Evolutionary conservation across 176 grass and related monocot genomes (phyloP).

Genomic region (Pontederia crassipes): DNA sequence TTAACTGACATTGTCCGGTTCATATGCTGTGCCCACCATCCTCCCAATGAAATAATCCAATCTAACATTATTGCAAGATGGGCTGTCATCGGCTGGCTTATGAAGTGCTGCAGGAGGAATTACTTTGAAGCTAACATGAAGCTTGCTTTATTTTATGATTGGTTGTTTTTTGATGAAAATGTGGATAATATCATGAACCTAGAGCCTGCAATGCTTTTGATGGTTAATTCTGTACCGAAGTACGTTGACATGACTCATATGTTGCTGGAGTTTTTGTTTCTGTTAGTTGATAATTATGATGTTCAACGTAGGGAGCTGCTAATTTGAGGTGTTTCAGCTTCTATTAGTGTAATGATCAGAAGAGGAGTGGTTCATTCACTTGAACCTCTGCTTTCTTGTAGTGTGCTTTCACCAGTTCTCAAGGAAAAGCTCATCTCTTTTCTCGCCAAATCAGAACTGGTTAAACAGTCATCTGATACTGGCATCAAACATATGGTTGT

Average conservation of each 20-base stretch:
- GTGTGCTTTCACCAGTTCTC: slow-evolving; percentile 43
- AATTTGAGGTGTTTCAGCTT: slow-evolving; percentile 29
- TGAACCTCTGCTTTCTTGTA: slow-evolving; percentile 41
- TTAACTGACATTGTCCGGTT: slow-evolving; percentile 67
- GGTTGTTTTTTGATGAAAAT: slow-evolving; percentile 57
- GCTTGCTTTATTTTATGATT: slow-evolving; percentile 70
- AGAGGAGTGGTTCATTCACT: slow-evolving; percentile 51
- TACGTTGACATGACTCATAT: slow-evolving; percentile 62
- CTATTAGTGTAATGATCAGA: slow-evolving; percentile 38
- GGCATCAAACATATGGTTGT: too few species aligned
- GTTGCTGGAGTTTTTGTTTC: slow-evolving; percentile 78
- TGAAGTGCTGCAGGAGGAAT: slow-evolving; percentile 44
- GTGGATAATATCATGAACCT: slow-evolving; percentile 60
- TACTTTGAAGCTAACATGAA: slow-evolving; percentile 65
- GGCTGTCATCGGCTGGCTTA: slow-evolving; percentile 68
- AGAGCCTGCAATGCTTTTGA: slow-evolving; percentile 84
- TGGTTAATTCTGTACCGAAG: slow-evolving; percentile 67
- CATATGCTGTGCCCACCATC: slow-evolving; percentile 55
- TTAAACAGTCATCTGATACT: too few species aligned
- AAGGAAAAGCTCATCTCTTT: slow-evolving; percentile 53
- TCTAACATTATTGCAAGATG: slow-evolving; percentile 62
- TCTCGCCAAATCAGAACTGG: background rate
- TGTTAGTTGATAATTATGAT: slow-evolving; percentile 78
- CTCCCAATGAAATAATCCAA: slow-evolving; percentile 50
- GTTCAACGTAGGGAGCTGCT: slow-evolving; percentile 41